Percentiles rank a stretch among this genome's conserved stretches.
These are phyloP conservation scores for Hyphodiscus hymeniophilus DNA, from an alignment of 495 filamentous ascomycete species.

Conservation along the genomic window DNA sequence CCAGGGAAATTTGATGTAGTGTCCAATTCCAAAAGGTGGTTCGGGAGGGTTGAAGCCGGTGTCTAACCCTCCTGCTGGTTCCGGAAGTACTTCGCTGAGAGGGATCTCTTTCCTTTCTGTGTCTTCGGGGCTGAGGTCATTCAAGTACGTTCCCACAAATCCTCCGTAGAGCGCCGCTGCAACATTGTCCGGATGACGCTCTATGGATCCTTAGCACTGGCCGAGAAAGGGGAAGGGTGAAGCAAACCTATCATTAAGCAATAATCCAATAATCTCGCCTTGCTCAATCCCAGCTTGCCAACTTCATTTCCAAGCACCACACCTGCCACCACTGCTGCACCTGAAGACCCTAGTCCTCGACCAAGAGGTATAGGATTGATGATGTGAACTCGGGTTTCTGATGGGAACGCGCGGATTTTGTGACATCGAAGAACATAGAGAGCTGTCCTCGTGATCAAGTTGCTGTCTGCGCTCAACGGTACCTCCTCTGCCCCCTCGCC, in stretches of 20 bases:
- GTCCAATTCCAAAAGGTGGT: constrained; percentile 84
- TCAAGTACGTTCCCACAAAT: constrained; percentile 94
- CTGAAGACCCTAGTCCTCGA: constrained; percentile 83
- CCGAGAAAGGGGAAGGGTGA: neutral
- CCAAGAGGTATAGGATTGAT: constrained; percentile 88
- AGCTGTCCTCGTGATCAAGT: constrained; percentile 85
- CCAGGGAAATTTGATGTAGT: constrained; percentile 89
- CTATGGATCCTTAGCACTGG: constrained; percentile 30
- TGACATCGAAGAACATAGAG: constrained; percentile 91
- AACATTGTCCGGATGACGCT: constrained; percentile 95
- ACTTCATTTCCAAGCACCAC: constrained; percentile 87
- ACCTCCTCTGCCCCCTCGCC: constrained; percentile 70
- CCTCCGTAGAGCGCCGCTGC: constrained; percentile 91
- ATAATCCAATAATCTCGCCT: constrained; percentile 83
- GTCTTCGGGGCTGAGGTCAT: constrained; percentile 79
- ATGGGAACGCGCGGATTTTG: constrained; percentile 70
- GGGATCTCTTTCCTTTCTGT: constrained; percentile 84
- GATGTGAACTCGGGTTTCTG: constrained; percentile 83
- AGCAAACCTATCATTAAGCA: constrained; percentile 80
- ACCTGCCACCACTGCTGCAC: constrained; percentile 89
- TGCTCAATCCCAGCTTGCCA: constrained; percentile 67
- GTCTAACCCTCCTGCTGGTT: constrained; percentile 78
- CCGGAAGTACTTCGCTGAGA: constrained; percentile 84
- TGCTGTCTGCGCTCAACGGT: constrained; percentile 65
- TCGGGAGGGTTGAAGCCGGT: constrained; percentile 75